These are phyloP conservation scores for Candida awuae DNA, from an alignment of 805 yeast genomes.

Conservation along the genomic window DNA sequence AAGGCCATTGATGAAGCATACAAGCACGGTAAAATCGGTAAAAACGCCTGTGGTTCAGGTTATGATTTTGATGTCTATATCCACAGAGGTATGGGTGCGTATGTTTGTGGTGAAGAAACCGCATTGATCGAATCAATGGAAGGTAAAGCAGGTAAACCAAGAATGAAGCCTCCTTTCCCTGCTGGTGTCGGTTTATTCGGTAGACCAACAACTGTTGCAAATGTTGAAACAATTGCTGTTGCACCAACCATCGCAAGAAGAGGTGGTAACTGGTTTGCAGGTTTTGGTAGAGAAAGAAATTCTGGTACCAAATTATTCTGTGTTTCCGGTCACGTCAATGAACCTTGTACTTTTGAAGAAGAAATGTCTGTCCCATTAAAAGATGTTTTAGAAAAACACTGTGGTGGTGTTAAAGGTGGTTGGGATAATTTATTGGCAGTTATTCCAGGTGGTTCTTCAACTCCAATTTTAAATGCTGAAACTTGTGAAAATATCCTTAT, in stretches of 20 bases:
- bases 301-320: slow-evolving; percentile 77
- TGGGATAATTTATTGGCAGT: slow-evolving; percentile 88
- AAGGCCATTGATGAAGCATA: slow-evolving; percentile 84
- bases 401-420: slow-evolving; percentile 88
- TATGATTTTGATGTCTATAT: slow-evolving; percentile 75
- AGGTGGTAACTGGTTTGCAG: slow-evolving; percentile 82
- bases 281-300: slow-evolving; percentile 80
- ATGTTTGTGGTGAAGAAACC: slow-evolving; percentile 89
- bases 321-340: slow-evolving; percentile 85
- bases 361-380: slow-evolving; percentile 85
- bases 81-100: slow-evolving; percentile 93
- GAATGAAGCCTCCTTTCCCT: slow-evolving; percentile 92
- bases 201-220: slow-evolving; percentile 85
- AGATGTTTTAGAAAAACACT: slow-evolving; percentile 78
- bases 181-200: slow-evolving; percentile 91
- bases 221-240: slow-evolving; percentile 86
- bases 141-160: slow-evolving; percentile 91
- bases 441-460: slow-evolving; percentile 87
- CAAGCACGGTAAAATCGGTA: slow-evolving; percentile 70
- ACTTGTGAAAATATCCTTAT: slow-evolving; percentile 62
- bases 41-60: slow-evolving; percentile 82
- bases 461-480: slow-evolving; percentile 67
- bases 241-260: slow-evolving; percentile 85
- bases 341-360: slow-evolving; percentile 89
- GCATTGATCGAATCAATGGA: slow-evolving; percentile 82